Conservation (phyloP, 2,329 filamentous ascomycete species). For the Nannizziopsis barbatae region DNA sequence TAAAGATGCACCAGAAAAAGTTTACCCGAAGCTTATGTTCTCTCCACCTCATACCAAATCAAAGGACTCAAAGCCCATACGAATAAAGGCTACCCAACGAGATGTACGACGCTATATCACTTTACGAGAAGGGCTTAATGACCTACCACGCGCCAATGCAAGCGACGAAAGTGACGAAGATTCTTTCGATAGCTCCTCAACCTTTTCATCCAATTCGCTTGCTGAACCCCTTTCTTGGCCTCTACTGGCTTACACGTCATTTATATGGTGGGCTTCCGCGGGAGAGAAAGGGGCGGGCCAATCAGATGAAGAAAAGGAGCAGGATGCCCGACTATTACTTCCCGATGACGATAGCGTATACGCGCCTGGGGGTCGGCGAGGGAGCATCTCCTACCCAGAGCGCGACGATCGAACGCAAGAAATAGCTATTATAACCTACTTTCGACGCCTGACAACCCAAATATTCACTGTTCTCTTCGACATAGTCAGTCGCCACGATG, state of each 20-base stretch:
- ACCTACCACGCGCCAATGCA: conserved; percentile 19
- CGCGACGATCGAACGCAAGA: conserved; percentile 31
- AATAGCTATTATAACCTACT: conserved; percentile 41
- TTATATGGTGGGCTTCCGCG: conserved; percentile 58
- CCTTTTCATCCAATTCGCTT: conserved; percentile 34
- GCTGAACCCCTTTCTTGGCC: conserved; percentile 51
- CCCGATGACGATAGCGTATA: conserved; percentile 28
- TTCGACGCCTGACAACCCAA: conserved; percentile 38
- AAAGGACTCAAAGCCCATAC: conserved; percentile 21
- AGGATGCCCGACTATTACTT: conserved; percentile 33
- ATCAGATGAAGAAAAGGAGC: conserved; percentile 44
- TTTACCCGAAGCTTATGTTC: conserved; percentile 60
- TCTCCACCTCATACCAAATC: conserved; percentile 44
- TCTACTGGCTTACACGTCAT: conserved; percentile 49
- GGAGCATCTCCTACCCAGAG: conserved; percentile 22
- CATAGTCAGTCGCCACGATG: conserved; percentile 34
- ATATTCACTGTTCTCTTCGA: conserved; percentile 38
- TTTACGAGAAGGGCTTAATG: conserved; percentile 51
- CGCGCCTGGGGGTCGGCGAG: conserved; percentile 21
- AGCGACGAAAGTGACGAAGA: conserved; percentile 24
- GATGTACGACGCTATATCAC: conserved; percentile 71
- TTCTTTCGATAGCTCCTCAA: conserved; percentile 32
- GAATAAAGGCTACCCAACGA: conserved; percentile 74
- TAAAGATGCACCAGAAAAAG: conserved; percentile 46
- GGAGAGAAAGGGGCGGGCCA: conserved; percentile 48